Base-by-base conservation (phyloP, 352 stramenopile species). In the Phytophthora syringae region DNA sequence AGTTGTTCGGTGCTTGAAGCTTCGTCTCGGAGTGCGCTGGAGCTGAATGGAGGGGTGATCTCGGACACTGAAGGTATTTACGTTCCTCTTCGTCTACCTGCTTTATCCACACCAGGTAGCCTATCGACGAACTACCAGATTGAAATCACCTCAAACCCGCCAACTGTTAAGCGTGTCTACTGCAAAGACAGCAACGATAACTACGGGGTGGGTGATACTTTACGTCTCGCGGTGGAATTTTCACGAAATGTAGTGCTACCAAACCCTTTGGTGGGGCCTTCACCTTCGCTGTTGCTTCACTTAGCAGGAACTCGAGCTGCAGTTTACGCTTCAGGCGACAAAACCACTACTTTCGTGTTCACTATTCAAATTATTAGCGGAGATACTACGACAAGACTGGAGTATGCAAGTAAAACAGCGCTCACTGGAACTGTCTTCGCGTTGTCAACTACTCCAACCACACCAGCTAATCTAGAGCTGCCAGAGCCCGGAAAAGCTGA, bases 1-100 rank as follows among this genome's bases (percentile, higher is more conserved):
- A 72, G 30, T 21, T 76, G 75, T 18, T 57, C 47, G 3, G 47
- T 74, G 1, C 67, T 94, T 6, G 83, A 94, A 58, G 76, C 70
- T 13, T 75, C 76, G 0, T 88, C 80, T 7, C 67, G n/a, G 1
- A 72, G 15, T 18, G 79, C 76, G 2, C 52, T 94, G 11, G 72
- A 82, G 20, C 64, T 94, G 3, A 83, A 84, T 40, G 76, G 75
- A 7, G 76, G 78, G 1, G 32, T 77, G n/a, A 83, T 93, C 36
- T 80, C 78, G 0, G 83, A 92, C 20, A 49, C 20, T 0, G 54
- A 73, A 1, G 73, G 69, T 1, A 51, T 84, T 12, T 77, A 83
- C 22, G 80, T 85, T 0, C 81, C 85, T 13, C 34, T 94, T 3
- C 60, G 62, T n/a, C 69, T 94, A 6, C 65, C 55, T 21, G 49